Evolutionary conservation across 306 rosid species (phyloP).

Genomic region (Casuarina glauca): DNA sequence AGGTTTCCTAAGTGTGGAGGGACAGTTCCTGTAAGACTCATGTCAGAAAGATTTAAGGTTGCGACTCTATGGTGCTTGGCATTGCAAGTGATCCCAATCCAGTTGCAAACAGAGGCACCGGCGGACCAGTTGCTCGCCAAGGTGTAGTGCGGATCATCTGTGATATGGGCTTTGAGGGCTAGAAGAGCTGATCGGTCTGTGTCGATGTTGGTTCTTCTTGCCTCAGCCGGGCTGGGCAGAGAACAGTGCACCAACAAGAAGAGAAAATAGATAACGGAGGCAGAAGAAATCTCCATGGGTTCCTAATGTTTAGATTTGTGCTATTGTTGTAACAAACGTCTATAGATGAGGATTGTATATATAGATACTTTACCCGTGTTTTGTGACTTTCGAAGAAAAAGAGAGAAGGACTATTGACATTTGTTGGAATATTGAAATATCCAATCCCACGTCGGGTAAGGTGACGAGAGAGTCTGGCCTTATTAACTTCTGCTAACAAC

Average conservation of each 20-base stretch:
- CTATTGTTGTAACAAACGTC: too few relatives aligned
- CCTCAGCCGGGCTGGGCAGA: background rate
- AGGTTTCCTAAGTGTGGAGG: conserved; percentile 1
- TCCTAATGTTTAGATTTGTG: too few relatives aligned
- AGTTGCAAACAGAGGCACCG: background rate
- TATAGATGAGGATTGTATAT: too few relatives aligned
- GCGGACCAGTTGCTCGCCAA: background rate
- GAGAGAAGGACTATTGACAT: too few relatives aligned
- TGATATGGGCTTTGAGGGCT: background rate
- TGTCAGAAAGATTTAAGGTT: background rate
- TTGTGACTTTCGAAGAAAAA: too few relatives aligned
- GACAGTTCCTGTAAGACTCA: background rate
- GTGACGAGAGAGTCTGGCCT: too few relatives aligned
- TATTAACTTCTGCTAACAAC: too few relatives aligned
- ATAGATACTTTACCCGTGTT: too few relatives aligned
- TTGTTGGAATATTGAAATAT: too few relatives aligned
- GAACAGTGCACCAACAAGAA: background rate
- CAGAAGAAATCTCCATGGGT: too few relatives aligned
- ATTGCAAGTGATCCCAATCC: background rate
- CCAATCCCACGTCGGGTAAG: too few relatives aligned
- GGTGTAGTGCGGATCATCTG: background rate
- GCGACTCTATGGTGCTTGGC: background rate
- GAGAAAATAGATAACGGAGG: background rate
- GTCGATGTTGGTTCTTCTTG: background rate
- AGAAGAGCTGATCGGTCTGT: conserved; percentile 3